Evolutionary conservation across 2,329 filamentous ascomycete genomes (phyloP).

Genomic region (Penicillium sp.): DNA sequence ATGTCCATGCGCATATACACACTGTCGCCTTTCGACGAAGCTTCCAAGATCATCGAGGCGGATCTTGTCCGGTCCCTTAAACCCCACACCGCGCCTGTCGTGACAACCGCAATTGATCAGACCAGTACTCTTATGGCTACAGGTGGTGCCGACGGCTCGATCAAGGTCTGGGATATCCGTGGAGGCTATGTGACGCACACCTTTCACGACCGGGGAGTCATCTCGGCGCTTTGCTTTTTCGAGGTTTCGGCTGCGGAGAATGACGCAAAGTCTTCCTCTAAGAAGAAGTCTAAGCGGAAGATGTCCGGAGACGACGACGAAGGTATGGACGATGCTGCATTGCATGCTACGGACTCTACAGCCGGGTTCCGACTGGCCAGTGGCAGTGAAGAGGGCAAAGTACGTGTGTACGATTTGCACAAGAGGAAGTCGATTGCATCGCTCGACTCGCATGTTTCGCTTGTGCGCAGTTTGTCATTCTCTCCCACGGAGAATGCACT

Average conservation of each 20-base stretch:
- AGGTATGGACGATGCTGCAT: conserved; percentile 43
- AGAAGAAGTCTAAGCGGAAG: conserved; percentile 43
- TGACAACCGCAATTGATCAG: conserved; percentile 76
- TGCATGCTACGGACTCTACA: conserved; percentile 43
- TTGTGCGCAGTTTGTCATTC: conserved; percentile 83
- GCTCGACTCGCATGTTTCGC: conserved; percentile 88
- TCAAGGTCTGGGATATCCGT: conserved; percentile 94
- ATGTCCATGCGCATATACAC: conserved; percentile 89
- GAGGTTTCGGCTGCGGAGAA: conserved; percentile 55
- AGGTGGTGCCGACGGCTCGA: conserved; percentile 83
- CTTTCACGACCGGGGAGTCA: conserved; percentile 84
- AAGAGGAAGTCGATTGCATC: conserved; percentile 72
- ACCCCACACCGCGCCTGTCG: conserved; percentile 83
- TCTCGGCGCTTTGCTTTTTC: conserved; percentile 90
- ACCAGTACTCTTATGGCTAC: conserved; percentile 89
- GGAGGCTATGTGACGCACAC: conserved; percentile 92
- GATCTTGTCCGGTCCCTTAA: conserved; percentile 76
- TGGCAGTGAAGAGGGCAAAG: conserved; percentile 88
- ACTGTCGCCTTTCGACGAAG: conserved; percentile 56
- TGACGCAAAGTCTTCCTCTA: conserved; percentile 32
- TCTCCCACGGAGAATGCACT: conserved; percentile 68
- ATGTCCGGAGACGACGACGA: conserved; percentile 32
- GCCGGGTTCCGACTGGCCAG: conserved; percentile 76
- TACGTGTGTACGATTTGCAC: conserved; percentile 86
- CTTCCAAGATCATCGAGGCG: conserved; percentile 57